Evolutionary conservation across 2,329 filamentous ascomycete genomes (phyloP).

Genomic region (Alternaria sp.): DNA sequence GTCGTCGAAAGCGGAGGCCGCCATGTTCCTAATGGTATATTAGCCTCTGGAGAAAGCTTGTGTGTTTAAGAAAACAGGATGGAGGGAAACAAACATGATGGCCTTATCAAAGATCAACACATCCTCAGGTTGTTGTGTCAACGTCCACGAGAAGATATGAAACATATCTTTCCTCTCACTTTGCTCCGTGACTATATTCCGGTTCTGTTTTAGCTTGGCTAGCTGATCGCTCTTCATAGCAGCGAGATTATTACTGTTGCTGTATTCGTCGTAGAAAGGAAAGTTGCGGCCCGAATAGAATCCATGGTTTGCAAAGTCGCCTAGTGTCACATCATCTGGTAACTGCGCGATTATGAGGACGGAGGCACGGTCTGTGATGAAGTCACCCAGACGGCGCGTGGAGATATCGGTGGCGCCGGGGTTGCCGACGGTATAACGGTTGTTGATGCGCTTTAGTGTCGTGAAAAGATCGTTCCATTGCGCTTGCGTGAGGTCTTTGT

Average conservation of each 20-base stretch:
- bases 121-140: slow-evolving; percentile 44
- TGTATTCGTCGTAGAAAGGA: slow-evolving; percentile 45
- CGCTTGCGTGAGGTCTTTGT: slow-evolving; percentile 46
- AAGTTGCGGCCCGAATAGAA: slow-evolving; percentile 45
- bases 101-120: slow-evolving; percentile 42
- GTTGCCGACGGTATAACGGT: slow-evolving; percentile 43
- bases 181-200: slow-evolving; percentile 34
- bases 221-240: slow-evolving; percentile 48
- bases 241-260: slow-evolving; percentile 41
- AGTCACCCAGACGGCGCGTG: slow-evolving; percentile 42
- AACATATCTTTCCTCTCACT: slow-evolving; percentile 38
- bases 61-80: too few relatives aligned
- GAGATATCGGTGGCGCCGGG: slow-evolving; percentile 39
- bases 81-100: too few relatives aligned
- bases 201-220: slow-evolving; percentile 41
- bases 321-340: slow-evolving; percentile 34
- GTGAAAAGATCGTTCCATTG: slow-evolving; percentile 55
- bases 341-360: slow-evolving; percentile 47
- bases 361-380: slow-evolving; percentile 46
- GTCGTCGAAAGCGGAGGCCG: slow-evolving; percentile 36
- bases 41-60: background rate
- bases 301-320: slow-evolving; percentile 41
- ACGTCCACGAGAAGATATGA: slow-evolving; percentile 47
- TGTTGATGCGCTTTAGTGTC: slow-evolving; percentile 51
- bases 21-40: slow-evolving; percentile 28